Percentiles rank a stretch among this genome's conserved stretches.
Conservation (phyloP, 192 early-diverging fungal species). For the Kappamyces sp. region DNA sequence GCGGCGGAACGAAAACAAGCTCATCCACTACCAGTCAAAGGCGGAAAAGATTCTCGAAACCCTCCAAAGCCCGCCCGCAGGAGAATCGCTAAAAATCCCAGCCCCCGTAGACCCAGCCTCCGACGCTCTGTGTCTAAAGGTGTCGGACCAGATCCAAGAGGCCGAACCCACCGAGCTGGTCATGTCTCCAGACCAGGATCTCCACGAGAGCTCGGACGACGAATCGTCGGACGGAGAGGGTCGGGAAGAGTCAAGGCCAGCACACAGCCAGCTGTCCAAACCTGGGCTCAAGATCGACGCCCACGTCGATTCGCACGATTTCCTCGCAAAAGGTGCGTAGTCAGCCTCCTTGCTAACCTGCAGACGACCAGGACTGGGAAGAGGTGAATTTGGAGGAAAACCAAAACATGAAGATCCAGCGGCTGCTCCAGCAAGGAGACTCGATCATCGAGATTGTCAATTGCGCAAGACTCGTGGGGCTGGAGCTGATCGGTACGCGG, state of each 20-base stretch:
- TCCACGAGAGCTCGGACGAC: background rate
- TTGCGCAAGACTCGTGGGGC: slow-evolving; percentile 55
- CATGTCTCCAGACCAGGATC: background rate
- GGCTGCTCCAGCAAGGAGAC: slow-evolving; percentile 63
- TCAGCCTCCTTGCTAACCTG: too few species aligned
- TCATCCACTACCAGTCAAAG: slow-evolving; percentile 31
- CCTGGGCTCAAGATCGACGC: too few species aligned
- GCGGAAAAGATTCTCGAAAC: slow-evolving; percentile 25
- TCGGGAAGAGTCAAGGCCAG: too few species aligned
- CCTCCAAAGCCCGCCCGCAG: background rate
- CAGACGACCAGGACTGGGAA: slow-evolving; percentile 22
- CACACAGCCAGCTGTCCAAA: too few species aligned
- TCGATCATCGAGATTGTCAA: slow-evolving; percentile 66
- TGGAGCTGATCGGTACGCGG: slow-evolving; percentile 59
- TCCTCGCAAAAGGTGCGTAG: too few species aligned
- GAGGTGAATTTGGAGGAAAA: slow-evolving; percentile 55
- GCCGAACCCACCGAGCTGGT: slow-evolving; percentile 1
- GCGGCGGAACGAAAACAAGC: slow-evolving; percentile 25
- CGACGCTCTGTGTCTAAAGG: too few species aligned
- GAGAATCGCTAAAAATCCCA: too few species aligned
- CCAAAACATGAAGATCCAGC: slow-evolving; percentile 63
- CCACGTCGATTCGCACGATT: too few species aligned
- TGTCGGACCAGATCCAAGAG: too few species aligned
- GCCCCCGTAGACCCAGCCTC: too few species aligned
- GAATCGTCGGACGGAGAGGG: slow-evolving; percentile 1